These are phyloP conservation scores for Sugiyamaella pinicola DNA, from an alignment of 1,139 yeast genomes.

Conservation along the genomic window DNA sequence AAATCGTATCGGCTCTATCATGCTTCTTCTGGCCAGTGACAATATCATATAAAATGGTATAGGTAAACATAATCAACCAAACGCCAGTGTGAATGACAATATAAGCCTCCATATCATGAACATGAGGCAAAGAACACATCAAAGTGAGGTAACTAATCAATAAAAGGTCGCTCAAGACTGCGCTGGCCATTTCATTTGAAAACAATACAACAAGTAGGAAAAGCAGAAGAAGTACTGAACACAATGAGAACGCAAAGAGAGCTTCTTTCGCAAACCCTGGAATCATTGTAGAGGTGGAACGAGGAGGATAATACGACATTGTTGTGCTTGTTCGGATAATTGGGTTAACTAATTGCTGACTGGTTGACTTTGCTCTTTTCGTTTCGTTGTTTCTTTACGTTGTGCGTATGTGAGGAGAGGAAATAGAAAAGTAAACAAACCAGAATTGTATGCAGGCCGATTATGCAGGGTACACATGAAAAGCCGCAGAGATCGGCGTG, in stretches of 20 bases:
- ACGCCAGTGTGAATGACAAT: not conserved
- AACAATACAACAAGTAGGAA: constrained; percentile 4
- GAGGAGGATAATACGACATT: not conserved
- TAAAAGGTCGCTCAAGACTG: not conserved
- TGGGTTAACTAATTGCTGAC: no score
- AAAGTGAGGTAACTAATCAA: not conserved
- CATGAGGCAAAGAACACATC: not conserved
- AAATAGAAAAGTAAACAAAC: constrained; percentile 11
- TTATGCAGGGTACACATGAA: constrained; percentile 9
- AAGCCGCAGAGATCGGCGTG: not conserved
- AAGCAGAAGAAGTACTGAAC: not conserved
- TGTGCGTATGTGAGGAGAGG: not conserved
- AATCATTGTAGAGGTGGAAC: not conserved
- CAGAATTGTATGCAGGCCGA: not conserved
- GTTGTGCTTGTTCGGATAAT: not conserved
- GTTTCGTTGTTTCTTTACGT: no score
- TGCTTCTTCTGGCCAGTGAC: not conserved
- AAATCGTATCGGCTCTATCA: constrained; percentile 12
- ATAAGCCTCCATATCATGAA: not conserved
- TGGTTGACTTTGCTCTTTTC: no score
- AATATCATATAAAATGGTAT: constrained; percentile 2
- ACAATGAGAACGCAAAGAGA: not conserved
- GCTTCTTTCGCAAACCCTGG: not conserved
- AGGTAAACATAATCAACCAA: constrained; percentile 1
- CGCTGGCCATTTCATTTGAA: not conserved